phyloP scores from a whole-genome alignment of 495 filamentous ascomycete species.

The Parachaetomium inaequale region DNA sequence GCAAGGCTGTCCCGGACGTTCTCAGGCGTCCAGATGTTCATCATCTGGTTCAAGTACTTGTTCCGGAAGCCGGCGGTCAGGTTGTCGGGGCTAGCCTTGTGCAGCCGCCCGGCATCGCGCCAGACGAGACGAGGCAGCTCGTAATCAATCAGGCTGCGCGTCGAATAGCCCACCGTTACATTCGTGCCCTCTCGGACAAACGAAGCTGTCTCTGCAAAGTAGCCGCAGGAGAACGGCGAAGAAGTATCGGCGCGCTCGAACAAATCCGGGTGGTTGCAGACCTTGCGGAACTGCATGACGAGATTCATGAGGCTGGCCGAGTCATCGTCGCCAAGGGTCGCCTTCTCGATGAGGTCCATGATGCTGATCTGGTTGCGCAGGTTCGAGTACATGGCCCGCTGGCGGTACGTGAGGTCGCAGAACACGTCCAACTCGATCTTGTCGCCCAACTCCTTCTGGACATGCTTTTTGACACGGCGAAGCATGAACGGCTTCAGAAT shows the following conservation, averaged over 20 bases:
- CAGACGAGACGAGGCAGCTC: conserved; percentile 74
- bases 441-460: conserved; percentile 96
- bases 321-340: conserved; percentile 90
- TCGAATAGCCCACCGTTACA: conserved; percentile 81
- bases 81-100: conserved; percentile 74
- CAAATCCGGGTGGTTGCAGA: conserved; percentile 96
- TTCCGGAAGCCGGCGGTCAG: conserved; percentile 67
- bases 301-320: conserved; percentile 97
- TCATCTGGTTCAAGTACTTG: conserved; percentile 68
- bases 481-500: conserved; percentile 99
- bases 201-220: conserved; percentile 90
- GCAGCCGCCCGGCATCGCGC: conserved; percentile 67
- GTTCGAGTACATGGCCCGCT: conserved; percentile 89
- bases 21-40: conserved; percentile 86
- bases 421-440: conserved; percentile 97
- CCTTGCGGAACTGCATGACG: conserved; percentile 99
- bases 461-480: conserved; percentile 97
- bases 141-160: conserved; percentile 81
- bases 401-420: conserved; percentile 95
- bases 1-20: conserved; percentile 61
- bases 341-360: conserved; percentile 98
- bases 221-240: conserved; percentile 74
- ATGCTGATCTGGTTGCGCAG: conserved; percentile 95
- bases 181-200: conserved; percentile 85
- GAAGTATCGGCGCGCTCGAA: conserved; percentile 92